Percentiles rank a stretch among this genome's conserved stretches.
These are phyloP conservation scores for Lactarius quietus DNA, from an alignment of 768 basidiomycete species.

Conservation along the genomic window DNA sequence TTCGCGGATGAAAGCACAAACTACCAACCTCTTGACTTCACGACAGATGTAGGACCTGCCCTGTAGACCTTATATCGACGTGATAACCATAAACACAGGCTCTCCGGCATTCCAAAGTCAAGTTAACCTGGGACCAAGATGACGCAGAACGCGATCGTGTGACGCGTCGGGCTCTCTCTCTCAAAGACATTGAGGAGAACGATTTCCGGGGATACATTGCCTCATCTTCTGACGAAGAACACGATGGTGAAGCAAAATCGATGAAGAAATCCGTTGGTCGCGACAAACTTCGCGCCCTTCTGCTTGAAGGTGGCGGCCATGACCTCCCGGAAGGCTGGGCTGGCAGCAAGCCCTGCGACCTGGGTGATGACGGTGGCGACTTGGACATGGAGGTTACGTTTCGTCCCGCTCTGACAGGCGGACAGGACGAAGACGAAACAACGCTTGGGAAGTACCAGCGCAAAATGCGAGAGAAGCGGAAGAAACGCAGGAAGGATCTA, in stretches of 20 bases:
- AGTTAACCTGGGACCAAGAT: constrained; percentile 97
- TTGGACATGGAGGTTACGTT: constrained; percentile 97
- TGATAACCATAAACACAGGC: constrained; percentile 57
- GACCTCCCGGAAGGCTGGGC: constrained; percentile 86
- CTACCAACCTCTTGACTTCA: constrained; percentile 82
- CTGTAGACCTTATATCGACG: background rate
- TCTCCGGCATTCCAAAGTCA: constrained; percentile 95
- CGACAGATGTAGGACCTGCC: constrained; percentile 71
- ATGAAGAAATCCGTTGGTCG: constrained; percentile 51
- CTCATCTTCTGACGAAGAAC: constrained; percentile 51
- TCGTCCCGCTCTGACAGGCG: constrained; percentile 70
- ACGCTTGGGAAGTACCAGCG: constrained; percentile 86
- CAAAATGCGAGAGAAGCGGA: constrained; percentile 86
- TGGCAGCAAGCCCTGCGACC: constrained; percentile 36
- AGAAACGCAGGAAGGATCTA: constrained; percentile 68
- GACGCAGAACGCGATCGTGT: constrained; percentile 81
- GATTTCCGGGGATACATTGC: constrained; percentile 67
- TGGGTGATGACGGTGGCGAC: constrained; percentile 42
- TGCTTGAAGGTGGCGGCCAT: constrained; percentile 64
- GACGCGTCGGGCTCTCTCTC: constrained; percentile 72
- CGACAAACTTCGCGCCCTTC: constrained; percentile 70
- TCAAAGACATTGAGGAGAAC: constrained; percentile 85
- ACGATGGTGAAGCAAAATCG: constrained; percentile 39
- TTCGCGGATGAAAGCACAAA: constrained; percentile 49
- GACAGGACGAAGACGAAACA: constrained; percentile 65